Conservation (phyloP, 345 rosid species). For the Citrus sp. region DNA sequence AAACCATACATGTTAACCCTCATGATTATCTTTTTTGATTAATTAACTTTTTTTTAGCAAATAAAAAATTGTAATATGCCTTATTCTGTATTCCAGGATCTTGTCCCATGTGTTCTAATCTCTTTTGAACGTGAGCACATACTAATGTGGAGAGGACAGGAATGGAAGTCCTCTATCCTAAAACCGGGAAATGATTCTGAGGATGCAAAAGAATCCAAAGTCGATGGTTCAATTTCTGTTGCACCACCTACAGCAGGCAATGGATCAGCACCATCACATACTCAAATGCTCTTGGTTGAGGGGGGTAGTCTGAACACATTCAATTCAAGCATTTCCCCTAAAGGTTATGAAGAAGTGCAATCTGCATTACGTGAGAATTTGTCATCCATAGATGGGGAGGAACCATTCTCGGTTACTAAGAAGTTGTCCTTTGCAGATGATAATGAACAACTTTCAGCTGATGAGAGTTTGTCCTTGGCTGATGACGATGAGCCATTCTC, state of each 20-base stretch:
- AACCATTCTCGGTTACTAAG: constrained; percentile 18
- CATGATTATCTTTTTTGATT: neutral
- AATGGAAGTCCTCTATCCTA: constrained; percentile 58
- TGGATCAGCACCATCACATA: constrained; percentile 13
- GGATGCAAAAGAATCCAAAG: constrained; percentile 19
- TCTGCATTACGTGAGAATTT: constrained; percentile 15
- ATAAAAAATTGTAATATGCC: neutral
- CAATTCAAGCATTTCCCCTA: neutral
- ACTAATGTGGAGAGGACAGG: constrained; percentile 81
- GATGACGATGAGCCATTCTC: constrained; percentile 22
- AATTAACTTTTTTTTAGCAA: neutral
- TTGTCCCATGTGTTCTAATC: constrained; percentile 81
- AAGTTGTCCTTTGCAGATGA: constrained; percentile 4
- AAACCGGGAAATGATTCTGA: constrained; percentile 28
- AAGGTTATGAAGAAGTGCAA: constrained; percentile 22
- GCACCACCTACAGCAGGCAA: constrained; percentile 26
- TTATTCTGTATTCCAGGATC: constrained; percentile 49
- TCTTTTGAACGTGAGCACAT: constrained; percentile 79
- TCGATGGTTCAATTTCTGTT: constrained; percentile 18
- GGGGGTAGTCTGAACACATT: constrained; percentile 4
- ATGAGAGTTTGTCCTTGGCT: constrained; percentile 6
- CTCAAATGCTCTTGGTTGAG: constrained; percentile 14
- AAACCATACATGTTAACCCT: neutral
- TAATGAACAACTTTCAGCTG: constrained; percentile 20
- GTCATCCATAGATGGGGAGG: constrained; percentile 11